Evolutionary conservation across 192 early-diverging fungal species (phyloP).

Genomic region (Entomortierella lignicola): DNA sequence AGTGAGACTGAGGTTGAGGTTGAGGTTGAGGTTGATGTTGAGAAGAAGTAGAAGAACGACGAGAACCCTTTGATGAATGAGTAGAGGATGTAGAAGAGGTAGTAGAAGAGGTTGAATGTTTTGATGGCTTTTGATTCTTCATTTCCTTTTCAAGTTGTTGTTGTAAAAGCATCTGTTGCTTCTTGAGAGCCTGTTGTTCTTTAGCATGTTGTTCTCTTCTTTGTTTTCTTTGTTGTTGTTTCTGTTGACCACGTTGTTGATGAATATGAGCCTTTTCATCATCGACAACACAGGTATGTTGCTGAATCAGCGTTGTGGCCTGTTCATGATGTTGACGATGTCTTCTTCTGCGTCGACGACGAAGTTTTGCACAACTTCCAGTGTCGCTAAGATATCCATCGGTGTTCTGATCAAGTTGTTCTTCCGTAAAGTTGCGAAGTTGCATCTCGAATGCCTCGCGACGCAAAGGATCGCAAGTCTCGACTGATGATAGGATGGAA

Average conservation of each 20-base stretch:
- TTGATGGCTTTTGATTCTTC: conserved; percentile 11
- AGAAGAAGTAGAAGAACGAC: background rate
- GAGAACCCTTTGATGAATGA: background rate
- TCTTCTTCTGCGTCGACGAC: conserved; percentile 30
- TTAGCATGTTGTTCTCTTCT: conserved; percentile 22
- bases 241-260: conserved; percentile 14
- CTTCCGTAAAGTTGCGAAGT: conserved; percentile 24
- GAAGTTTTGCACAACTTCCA: conserved; percentile 14
- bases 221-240: conserved; percentile 25
- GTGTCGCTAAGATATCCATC: conserved; percentile 12
- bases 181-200: conserved; percentile 5
- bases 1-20: background rate
- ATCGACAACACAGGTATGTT: conserved; percentile 23
- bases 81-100: too few species aligned
- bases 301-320: conserved; percentile 29
- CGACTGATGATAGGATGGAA: conserved; percentile 13
- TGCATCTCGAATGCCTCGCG: conserved; percentile 40
- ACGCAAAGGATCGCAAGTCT: conserved; percentile 46
- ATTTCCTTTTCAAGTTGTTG: conserved; percentile 17
- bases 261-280: background rate
- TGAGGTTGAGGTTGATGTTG: background rate
- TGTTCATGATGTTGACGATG: conserved; percentile 35
- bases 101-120: background rate
- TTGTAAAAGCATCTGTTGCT: conserved; percentile 7
- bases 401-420: background rate